Evolutionary conservation across 805 yeast genomes (phyloP).

Genomic region (Kazachstania viticola): DNA sequence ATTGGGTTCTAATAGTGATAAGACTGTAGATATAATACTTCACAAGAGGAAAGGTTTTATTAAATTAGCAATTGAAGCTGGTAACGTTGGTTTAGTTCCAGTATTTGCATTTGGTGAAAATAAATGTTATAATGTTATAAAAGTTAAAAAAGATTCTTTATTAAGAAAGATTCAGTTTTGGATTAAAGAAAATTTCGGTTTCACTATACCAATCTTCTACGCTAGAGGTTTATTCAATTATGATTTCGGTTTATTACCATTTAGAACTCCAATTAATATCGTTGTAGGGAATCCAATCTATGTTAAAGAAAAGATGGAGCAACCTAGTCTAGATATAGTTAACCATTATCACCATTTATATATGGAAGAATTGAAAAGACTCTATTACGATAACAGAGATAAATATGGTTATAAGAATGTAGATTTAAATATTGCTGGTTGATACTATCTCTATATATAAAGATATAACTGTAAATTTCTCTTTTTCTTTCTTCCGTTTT

Average conservation of each 20-base stretch:
- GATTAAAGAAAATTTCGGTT: conserved; percentile 62
- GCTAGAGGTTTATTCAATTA: conserved; percentile 89
- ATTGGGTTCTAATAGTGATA: conserved; percentile 41
- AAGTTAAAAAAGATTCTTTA: conserved; percentile 33
- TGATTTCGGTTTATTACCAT: conserved; percentile 85
- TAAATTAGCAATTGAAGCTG: conserved; percentile 69
- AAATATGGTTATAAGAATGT: conserved; percentile 29
- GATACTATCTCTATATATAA: neutral
- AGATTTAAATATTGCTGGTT: conserved; percentile 21
- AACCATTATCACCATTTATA: conserved; percentile 66
- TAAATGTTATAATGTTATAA: conserved; percentile 42
- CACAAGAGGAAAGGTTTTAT: conserved; percentile 80
- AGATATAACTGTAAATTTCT: neutral
- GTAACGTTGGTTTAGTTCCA: conserved; percentile 75
- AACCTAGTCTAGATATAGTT: conserved; percentile 38
- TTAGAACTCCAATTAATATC: conserved; percentile 64
- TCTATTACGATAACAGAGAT: conserved; percentile 58
- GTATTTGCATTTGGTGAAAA: conserved; percentile 87
- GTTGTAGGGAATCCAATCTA: conserved; percentile 62
- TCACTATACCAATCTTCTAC: conserved; percentile 82
- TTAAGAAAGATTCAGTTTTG: conserved; percentile 53
- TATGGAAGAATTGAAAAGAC: conserved; percentile 45
- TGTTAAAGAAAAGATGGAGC: conserved; percentile 36
- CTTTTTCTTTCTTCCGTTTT: neutral
- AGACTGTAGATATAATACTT: conserved; percentile 51